A percentile compares a stretch with the other conserved stretches of the same genome.
Evolutionary conservation across 2,329 filamentous ascomycete species (phyloP).

Genomic region (Ophiocordyceps robertsii): DNA sequence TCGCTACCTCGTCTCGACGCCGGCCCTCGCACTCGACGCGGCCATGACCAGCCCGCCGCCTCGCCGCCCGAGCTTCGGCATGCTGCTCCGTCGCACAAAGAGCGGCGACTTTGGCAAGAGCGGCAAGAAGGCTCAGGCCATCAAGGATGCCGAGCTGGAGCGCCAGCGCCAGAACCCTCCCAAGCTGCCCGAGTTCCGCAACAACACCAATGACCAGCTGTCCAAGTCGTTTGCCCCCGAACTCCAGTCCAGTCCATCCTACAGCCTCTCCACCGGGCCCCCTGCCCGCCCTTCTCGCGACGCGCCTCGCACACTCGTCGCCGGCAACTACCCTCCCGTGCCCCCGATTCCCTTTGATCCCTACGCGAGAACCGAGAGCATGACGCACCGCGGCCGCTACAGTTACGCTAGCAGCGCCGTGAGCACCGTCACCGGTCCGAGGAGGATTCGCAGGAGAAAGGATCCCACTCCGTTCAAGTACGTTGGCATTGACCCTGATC

Average conservation of each 20-base stretch:
- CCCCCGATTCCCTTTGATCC: constrained; percentile 58
- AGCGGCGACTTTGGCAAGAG: constrained; percentile 50
- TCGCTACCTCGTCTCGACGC: constrained; percentile 3
- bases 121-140: constrained; percentile 44
- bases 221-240: constrained; percentile 37
- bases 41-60: constrained; percentile 16
- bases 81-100: constrained; percentile 55
- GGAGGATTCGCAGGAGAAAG: constrained; percentile 84
- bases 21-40: neutral
- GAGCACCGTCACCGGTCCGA: constrained; percentile 84
- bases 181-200: constrained; percentile 39
- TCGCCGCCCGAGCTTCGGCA: constrained; percentile 33
- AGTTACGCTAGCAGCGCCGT: constrained; percentile 90
- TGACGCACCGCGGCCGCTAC: constrained; percentile 91
- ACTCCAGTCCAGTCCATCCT: constrained; percentile 44
- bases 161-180: constrained; percentile 36
- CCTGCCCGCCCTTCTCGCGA: constrained; percentile 39
- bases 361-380: constrained; percentile 78
- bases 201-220: constrained; percentile 27
- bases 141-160: constrained; percentile 35
- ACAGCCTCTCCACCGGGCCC: constrained; percentile 30
- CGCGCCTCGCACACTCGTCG: constrained; percentile 24
- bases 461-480: constrained; percentile 98
- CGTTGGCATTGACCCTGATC: no score
- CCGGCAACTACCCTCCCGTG: constrained; percentile 30